These are phyloP conservation scores for Trichoderma asperelloides DNA, from an alignment of 495 filamentous ascomycete species.

Conservation along the genomic window DNA sequence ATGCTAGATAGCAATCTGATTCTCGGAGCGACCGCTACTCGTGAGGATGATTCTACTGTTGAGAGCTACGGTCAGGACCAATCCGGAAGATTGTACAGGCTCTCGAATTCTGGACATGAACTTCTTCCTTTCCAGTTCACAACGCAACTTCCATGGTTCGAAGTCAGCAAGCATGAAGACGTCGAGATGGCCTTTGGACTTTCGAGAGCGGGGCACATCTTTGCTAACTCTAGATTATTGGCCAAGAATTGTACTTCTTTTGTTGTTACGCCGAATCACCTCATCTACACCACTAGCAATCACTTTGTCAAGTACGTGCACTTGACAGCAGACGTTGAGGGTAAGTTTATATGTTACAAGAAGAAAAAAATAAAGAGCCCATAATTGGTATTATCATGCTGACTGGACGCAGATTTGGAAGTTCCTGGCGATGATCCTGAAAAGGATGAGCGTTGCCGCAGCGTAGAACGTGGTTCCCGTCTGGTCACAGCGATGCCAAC, in stretches of 20 bases:
- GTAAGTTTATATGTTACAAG: slow-evolving; percentile 35
- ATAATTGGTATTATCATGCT: slow-evolving; percentile 9
- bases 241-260: slow-evolving; percentile 88
- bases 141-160: slow-evolving; percentile 44
- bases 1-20: background rate
- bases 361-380: background rate
- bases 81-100: slow-evolving; percentile 23
- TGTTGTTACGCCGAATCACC: slow-evolving; percentile 66
- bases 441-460: slow-evolving; percentile 84
- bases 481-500: slow-evolving; percentile 87
- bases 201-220: slow-evolving; percentile 65
- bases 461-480: slow-evolving; percentile 78
- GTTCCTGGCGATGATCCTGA: slow-evolving; percentile 84
- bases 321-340: slow-evolving; percentile 48
- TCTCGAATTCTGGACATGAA: slow-evolving; percentile 11
- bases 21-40: background rate
- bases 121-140: slow-evolving; percentile 23
- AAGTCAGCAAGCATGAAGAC: slow-evolving; percentile 30
- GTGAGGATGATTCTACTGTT: slow-evolving; percentile 1
- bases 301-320: slow-evolving; percentile 93
- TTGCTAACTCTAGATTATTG: slow-evolving; percentile 63
- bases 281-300: slow-evolving; percentile 84
- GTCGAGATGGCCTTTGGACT: slow-evolving; percentile 49
- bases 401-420: slow-evolving; percentile 51
- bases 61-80: slow-evolving; percentile 29